Evolutionary conservation across 345 rosid species (phyloP), one percentile per base, ranked within the genome.

Genomic region (Barbarea vulgaris): DNA sequence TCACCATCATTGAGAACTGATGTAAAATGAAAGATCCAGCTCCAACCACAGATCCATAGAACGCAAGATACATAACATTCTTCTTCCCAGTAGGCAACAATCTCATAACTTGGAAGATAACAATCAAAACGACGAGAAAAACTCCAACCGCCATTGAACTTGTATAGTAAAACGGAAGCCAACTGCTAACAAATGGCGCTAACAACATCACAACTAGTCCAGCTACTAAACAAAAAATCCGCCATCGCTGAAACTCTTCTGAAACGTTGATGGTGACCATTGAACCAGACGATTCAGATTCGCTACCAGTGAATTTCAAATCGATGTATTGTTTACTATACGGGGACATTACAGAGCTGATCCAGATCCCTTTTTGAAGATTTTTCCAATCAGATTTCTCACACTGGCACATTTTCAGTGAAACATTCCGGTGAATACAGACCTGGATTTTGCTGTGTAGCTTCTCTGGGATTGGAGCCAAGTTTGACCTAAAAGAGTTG

Each of bases 141-240:
- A 95, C 72, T 11, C 99, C 98, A 59, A 95, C 83, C 9, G 89
- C 96, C 97, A 95, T 95, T 36, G 93, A 95, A 68, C 91, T 86
- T 77, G 93, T 88, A 76, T 95, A 93, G 70, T 95, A 93, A 75
- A 95, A 95, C 3, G 97, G 98, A 83, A 88, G 91, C 99, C 99
- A 95, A 58, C 81, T 75, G 78, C 97, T 90, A 77, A 89, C 88
- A 64, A 89, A 59, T 17, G 99, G 94, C 24, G 97, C 96, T 68
- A 88, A 67, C 73, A 95, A 58, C 36, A 90, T 75, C 64, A 93
- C 66, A 18, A 83, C 37, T 67, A 93, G 71, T 73, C 98, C 97
- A 30, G 67, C 58, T 13, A 79, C 93, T 17, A 95, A 85, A 86
- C 84, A 90, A 24, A 89, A 3, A 69, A 95, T 83, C 67, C 96